Percentiles rank a stretch among this genome's conserved stretches.
Conservation (phyloP, 352 stramenopile species). For the Pythium brassicae region DNA sequence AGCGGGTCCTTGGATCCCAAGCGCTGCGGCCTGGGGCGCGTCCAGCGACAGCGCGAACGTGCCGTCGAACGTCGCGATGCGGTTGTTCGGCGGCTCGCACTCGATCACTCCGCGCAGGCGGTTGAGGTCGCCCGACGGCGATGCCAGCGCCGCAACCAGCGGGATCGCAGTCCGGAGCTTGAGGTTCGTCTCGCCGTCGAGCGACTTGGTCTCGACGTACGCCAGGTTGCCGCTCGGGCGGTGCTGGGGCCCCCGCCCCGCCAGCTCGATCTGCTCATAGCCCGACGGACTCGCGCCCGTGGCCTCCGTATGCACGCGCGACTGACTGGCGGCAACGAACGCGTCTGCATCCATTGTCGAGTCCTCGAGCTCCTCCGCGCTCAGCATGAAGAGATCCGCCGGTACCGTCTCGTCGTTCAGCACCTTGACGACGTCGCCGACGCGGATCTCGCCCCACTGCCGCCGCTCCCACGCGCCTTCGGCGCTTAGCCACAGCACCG, state of each 20-base stretch:
- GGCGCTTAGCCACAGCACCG: slow-evolving; percentile 40
- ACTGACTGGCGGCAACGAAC: neutral
- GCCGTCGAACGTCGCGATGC: slow-evolving; percentile 82
- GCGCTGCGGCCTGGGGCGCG: slow-evolving; percentile 23
- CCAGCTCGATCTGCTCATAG: slow-evolving; percentile 13
- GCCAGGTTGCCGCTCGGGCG: slow-evolving; percentile 35
- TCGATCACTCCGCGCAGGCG: slow-evolving; percentile 52
- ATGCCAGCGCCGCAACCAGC: slow-evolving; percentile 33
- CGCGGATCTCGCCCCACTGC: slow-evolving; percentile 60
- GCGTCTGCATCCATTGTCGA: slow-evolving; percentile 24
- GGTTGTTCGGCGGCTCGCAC: slow-evolving; percentile 80
- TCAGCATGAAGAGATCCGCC: slow-evolving; percentile 70
- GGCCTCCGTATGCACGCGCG: neutral
- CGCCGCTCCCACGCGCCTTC: slow-evolving; percentile 41
- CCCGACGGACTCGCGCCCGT: neutral
- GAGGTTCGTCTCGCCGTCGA: slow-evolving; percentile 82
- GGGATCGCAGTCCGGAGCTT: slow-evolving; percentile 78
- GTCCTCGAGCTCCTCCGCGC: slow-evolving; percentile 45
- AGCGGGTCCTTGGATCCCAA: slow-evolving; percentile 21
- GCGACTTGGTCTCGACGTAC: slow-evolving; percentile 84
- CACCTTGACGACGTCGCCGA: slow-evolving; percentile 84
- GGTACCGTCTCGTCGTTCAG: slow-evolving; percentile 58
- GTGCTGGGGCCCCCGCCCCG: slow-evolving; percentile 8
- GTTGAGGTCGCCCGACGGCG: slow-evolving; percentile 26
- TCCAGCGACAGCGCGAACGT: slow-evolving; percentile 47